These are phyloP conservation scores for Sporothrix luriei DNA, from an alignment of 2,329 filamentous ascomycete species.

Conservation along the genomic window DNA sequence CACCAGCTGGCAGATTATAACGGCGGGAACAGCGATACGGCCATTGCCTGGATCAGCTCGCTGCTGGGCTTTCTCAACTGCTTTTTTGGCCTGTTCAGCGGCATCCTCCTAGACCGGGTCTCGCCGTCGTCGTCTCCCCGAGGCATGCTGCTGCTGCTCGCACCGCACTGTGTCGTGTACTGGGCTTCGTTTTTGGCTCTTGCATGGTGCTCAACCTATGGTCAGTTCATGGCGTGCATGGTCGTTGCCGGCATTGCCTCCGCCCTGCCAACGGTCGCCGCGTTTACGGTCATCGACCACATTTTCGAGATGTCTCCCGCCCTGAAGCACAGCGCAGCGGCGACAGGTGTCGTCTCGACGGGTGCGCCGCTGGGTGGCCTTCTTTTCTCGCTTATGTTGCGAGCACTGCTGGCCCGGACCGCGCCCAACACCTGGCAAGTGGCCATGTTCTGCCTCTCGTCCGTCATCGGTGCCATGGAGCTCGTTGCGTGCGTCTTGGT, in stretches of 20 bases:
- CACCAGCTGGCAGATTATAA: slow-evolving; percentile 36
- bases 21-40: slow-evolving; percentile 27
- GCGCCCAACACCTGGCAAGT: slow-evolving; percentile 35
- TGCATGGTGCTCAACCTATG: slow-evolving; percentile 39
- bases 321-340: slow-evolving; percentile 31
- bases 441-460: slow-evolving; percentile 38
- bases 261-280: slow-evolving; percentile 38
- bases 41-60: slow-evolving; percentile 41
- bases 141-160: slow-evolving; percentile 30
- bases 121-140: background rate
- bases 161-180: slow-evolving; percentile 36
- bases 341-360: slow-evolving; percentile 39
- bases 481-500: slow-evolving; percentile 37
- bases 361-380: slow-evolving; percentile 42
- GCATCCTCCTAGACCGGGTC: slow-evolving; percentile 38
- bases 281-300: slow-evolving; percentile 39
- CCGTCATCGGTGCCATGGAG: slow-evolving; percentile 36
- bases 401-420: slow-evolving; percentile 36
- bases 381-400: slow-evolving; percentile 40
- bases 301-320: slow-evolving; percentile 35
- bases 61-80: slow-evolving; percentile 40
- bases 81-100: slow-evolving; percentile 37
- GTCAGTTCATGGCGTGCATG: slow-evolving; percentile 41
- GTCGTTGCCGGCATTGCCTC: slow-evolving; percentile 39
- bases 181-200: slow-evolving; percentile 39